phyloP scores from a whole-genome alignment of 2,329 filamentous ascomycete species.

The Dactylellina cionopaga region DNA sequence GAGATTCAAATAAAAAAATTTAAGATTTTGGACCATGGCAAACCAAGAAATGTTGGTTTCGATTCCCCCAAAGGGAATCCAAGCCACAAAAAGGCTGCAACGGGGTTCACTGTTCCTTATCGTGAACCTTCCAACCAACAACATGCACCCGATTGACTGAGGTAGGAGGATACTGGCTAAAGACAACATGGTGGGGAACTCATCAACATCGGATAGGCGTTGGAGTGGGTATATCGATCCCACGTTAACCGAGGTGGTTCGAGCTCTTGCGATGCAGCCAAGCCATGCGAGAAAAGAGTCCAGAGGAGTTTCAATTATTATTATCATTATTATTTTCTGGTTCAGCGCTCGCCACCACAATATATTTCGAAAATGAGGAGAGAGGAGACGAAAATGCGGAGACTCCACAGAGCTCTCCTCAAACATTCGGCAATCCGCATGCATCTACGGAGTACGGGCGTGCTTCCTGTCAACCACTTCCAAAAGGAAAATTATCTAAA shows the following conservation, averaged over 20 bases:
- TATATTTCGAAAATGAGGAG: too few species aligned
- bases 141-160: constrained; percentile 14
- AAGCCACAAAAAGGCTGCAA: constrained; percentile 13
- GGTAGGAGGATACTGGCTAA: constrained; percentile 18
- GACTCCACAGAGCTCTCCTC: constrained; percentile 51
- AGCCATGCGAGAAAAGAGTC: not conserved
- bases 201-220: constrained; percentile 30
- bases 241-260: constrained; percentile 53
- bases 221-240: constrained; percentile 43
- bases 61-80: too few species aligned
- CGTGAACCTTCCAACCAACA: constrained; percentile 26
- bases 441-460: constrained; percentile 9
- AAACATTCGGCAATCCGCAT: constrained; percentile 35
- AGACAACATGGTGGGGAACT: constrained; percentile 25
- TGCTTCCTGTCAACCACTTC: constrained; percentile 15
- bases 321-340: not conserved
- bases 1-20: constrained; percentile 31
- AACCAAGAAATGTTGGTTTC: not conserved
- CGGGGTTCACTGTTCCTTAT: constrained; percentile 40
- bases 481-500: constrained; percentile 29
- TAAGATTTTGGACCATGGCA: constrained; percentile 30
- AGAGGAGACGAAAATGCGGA: constrained; percentile 39
- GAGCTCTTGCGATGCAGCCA: constrained; percentile 42
- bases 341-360: constrained; percentile 6
- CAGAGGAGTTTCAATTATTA: constrained; percentile 1